Evolutionary conservation across 176 grass and related monocot genomes (phyloP), one percentile per base, ranked within the genome.

Genomic region (Elaeis guineensis): DNA sequence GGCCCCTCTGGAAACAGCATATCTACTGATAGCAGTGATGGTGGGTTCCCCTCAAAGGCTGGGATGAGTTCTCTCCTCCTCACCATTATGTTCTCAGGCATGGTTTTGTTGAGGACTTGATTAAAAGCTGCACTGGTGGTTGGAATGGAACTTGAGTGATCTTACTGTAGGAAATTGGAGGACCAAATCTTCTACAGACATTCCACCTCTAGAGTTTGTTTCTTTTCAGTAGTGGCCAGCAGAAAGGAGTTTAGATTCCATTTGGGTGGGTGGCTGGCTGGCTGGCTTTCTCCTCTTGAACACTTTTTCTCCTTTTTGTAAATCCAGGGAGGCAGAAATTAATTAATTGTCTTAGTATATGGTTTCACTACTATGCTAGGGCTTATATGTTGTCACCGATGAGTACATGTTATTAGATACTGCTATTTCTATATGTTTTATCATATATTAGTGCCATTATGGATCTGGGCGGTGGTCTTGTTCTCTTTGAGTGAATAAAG

Each of bases 1-100:
- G 90, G 83, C 9, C 91, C 86, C 16, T 87, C 89, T 16, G 74
- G 73, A 24, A 83, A 64, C 52, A 24, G 23, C 58, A 59, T 74
- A 9, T 69, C 86, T 35, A 75, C 81, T 67, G 76, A 55, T 60
- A 82, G 51, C 9, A 64, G 9, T 19, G 69, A 12, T 12, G 35
- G 75, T 9, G 62, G 62, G 17, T 0, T 68, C 57, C 39, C 77
- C 14, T 39, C 30, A 4, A 60, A n/a, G 53, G 32, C 65, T 11
- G 78, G 54, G 44, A 21, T 67, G 21, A 12, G 17, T 5, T 35
- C 5, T 3, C 65, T 73, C 62, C 56, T 86, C 25, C 32, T 74
- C 21, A 49, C 69, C 5, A 51, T 73, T 53, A 71, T 44, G 59
- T 83, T 35, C 68, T 76, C 51, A 32, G 51, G 85, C 70, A 30